Conservation (phyloP, 176 grass and related monocot species). For the Elaeis guineensis region DNA sequence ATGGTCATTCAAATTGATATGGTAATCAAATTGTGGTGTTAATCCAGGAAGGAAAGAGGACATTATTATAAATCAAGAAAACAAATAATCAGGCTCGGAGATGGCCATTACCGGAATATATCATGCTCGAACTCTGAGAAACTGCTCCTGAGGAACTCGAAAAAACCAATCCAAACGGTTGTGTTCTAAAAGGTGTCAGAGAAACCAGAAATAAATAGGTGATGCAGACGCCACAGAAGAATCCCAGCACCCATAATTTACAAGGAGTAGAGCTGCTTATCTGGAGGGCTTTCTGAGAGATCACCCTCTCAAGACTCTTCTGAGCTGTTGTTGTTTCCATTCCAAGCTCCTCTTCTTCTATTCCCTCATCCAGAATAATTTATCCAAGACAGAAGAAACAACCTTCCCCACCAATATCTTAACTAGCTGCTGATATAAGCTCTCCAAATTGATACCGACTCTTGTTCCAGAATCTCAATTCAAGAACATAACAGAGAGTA, state of each 20-base stretch:
- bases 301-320: slow-evolving; percentile 35
- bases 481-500: no score
- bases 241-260: slow-evolving; percentile 43
- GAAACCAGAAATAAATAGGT: slow-evolving; percentile 26
- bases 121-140: slow-evolving; percentile 21
- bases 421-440: no score
- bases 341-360: neutral
- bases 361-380: no score
- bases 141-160: slow-evolving; percentile 9
- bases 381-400: neutral
- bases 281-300: slow-evolving; percentile 49
- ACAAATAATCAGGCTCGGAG: neutral
- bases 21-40: no score
- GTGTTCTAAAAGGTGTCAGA: slow-evolving; percentile 13
- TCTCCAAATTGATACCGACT: no score
- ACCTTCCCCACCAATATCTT: neutral
- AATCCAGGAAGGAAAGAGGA: no score
- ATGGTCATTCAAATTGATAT: no score
- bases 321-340: slow-evolving; percentile 22
- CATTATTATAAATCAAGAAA: neutral
- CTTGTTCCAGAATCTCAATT: no score
- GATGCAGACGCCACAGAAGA: slow-evolving; percentile 59
- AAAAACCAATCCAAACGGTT: neutral
- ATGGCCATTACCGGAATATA: slow-evolving; percentile 20
- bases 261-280: slow-evolving; percentile 32